Evolutionary conservation across 2,329 filamentous ascomycete species (phyloP), one percentile per base, ranked within the genome.

Genomic region (Aspergillus sclerotialis): DNA sequence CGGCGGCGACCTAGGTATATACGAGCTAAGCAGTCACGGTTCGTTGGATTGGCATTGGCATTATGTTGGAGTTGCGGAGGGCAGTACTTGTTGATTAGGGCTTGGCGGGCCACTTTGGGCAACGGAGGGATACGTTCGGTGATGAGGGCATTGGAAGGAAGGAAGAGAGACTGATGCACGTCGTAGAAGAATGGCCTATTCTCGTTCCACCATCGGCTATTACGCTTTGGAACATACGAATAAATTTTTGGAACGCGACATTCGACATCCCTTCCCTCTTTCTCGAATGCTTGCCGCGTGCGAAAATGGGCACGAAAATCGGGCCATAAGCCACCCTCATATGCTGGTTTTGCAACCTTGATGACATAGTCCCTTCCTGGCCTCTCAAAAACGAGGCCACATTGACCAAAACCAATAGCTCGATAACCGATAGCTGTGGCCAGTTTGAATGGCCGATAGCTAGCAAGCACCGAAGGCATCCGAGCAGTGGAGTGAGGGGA

Each of bases 71-170:
- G 33, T 5, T 14, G 4, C 1, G 11, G 28, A 3, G 38, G 16
- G 24, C 52, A 54, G 19, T 47, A 53, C 12, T 36, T 40, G 5
- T 40, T 16, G 12, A 53, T 50, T 1, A 55, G 30, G 1, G 40
- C 40, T 2, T 46, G 13, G n/a, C 49, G 41, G 1, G 41, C 44
- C 5, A 36, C 25, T 3, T 30, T 36, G 0, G 48, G 50, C 2
- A 55, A 35, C 2, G 52, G 48, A 2, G 34, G 24, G 26, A 53
- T 52, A 0, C 48, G 30, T 17, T 50, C 38, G 1, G 45, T 44
- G 14, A 49, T n/a, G 4, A 55, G 36, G 2, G 39, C 37, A 26
- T 33, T 32, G 2, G 45, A 41, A 1, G 48, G 48, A 1, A 47
- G 32, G 2, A 32, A 5, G 5, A 35, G 2, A 9, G 38, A 32